These are phyloP conservation scores for Cordyceps javanica DNA, from an alignment of 2,329 filamentous ascomycete species.

Conservation along the genomic window DNA sequence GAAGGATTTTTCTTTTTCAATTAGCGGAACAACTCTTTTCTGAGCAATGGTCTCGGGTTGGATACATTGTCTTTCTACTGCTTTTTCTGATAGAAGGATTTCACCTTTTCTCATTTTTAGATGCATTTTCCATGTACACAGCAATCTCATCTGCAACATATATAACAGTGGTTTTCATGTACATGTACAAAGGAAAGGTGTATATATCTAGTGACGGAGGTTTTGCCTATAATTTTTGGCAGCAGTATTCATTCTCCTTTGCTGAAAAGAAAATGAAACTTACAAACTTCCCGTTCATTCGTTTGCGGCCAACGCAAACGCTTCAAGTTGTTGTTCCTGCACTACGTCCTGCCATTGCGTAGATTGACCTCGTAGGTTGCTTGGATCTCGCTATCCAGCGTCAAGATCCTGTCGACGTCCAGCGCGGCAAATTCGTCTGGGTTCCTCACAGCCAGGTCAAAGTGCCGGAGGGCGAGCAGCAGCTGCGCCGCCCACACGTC, in stretches of 20 bases:
- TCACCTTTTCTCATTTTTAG: neutral
- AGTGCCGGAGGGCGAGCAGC: conserved; percentile 46
- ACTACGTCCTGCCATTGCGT: neutral
- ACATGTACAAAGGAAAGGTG: no score
- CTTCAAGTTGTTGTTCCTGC: neutral
- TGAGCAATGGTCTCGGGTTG: neutral
- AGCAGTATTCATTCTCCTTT: no score
- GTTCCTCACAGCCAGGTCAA: conserved; percentile 37
- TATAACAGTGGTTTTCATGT: neutral
- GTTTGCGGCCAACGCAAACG: no score
- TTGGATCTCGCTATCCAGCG: conserved; percentile 3
- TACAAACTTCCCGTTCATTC: no score
- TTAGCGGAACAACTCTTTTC: neutral
- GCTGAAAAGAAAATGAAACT: no score
- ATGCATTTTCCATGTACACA: neutral
- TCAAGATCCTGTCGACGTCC: conserved; percentile 11
- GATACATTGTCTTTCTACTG: neutral
- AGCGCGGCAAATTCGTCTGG: conserved; percentile 36
- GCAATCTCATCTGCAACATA: neutral
- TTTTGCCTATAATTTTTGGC: no score
- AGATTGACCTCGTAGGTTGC: neutral
- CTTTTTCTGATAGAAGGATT: neutral
- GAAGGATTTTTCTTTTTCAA: conserved; percentile 6
- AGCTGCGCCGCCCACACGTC: conserved; percentile 44
- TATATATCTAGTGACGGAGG: no score